These are phyloP conservation scores for Lasiodiplodia gonubiensis DNA, from an alignment of 2,329 filamentous ascomycete genomes.

Conservation along the genomic window DNA sequence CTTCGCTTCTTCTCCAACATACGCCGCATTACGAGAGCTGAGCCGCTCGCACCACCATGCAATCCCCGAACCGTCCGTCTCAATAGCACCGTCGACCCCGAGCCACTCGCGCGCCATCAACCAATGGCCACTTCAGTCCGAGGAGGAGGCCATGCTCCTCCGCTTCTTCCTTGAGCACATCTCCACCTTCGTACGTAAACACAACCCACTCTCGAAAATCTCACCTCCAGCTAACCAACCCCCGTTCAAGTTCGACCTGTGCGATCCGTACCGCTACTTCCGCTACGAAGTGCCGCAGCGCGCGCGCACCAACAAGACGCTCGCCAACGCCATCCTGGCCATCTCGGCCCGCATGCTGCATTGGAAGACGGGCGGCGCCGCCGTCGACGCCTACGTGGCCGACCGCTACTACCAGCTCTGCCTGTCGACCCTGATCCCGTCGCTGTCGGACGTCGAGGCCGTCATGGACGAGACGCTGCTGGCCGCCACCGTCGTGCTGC, in stretches of 20 bases:
- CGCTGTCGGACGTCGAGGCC: conserved; percentile 46
- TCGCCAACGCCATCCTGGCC: conserved; percentile 52
- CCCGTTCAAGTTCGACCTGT: conserved; percentile 46
- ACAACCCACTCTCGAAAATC: not conserved
- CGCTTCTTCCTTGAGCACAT: conserved; percentile 46
- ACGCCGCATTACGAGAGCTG: conserved; percentile 33
- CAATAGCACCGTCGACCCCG: conserved; percentile 18
- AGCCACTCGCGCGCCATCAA: conserved; percentile 41
- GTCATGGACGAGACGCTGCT: conserved; percentile 49
- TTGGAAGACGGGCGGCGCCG: conserved; percentile 40
- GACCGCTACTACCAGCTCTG: conserved; percentile 51
- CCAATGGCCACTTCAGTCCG: conserved; percentile 44
- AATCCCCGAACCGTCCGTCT: not conserved
- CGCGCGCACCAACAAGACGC: conserved; percentile 45
- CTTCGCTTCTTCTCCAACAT: conserved; percentile 28
- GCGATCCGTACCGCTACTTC: conserved; percentile 43
- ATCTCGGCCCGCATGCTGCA: conserved; percentile 51
- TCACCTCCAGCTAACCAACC: conserved; percentile 22
- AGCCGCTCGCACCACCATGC: conserved; percentile 23
- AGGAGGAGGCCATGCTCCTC: conserved; percentile 46
- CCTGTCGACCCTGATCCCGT: conserved; percentile 49
- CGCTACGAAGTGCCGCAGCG: conserved; percentile 43
- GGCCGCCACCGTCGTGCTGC: conserved; percentile 49
- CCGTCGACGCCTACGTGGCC: conserved; percentile 47
- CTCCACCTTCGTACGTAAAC: conserved; percentile 41